Base-by-base conservation (phyloP, 805 yeast genomes). In the Wickerhamiella allomyrinae region DNA sequence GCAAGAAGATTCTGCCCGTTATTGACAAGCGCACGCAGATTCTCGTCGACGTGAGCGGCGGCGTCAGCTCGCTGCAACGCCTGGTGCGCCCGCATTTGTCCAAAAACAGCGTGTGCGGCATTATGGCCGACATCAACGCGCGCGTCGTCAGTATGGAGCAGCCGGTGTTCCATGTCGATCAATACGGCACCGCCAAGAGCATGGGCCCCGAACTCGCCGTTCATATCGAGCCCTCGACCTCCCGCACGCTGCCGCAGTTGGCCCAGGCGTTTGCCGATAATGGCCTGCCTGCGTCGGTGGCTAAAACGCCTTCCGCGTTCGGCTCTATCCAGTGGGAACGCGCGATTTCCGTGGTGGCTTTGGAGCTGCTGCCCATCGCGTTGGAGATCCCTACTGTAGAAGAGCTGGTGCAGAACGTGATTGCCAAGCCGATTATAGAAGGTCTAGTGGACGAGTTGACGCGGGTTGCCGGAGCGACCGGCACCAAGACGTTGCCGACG, bases 381-480 rank as follows among this genome's bases (percentile, higher is more conserved):
- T 76, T 87, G 53, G 95, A 85, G 59, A 71, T 73, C 44, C 74
- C 79, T 4, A 68, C 63, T 48, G 85, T 93, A 2, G 63, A 61
- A 29, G 60, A 69, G 40, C 66, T 87, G 41, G 63, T 69, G 25
- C 63, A 68, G 29, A 84, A 82, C 57, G 79, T 85, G 37, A 66
- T 86, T 46, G 89, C 93, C 22, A 83, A 83, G 57, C 96, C 95
- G 8, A 67, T 87, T 46, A 69, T 84, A 19, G 72, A 83, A 15
- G 96, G 96, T 2, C 64, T 85, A 37, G 74, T 84, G 45, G 69
- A 71, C 40, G 96, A 87, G 64, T 62, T 84, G 31, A 68, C 76
- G 48, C 75, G 77, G 24, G 76, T 87, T 4, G 63, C 62, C 8
- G 41, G 44, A 40, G 73, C 80, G 47, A 64, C 82, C 41, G 79